Conservation (phyloP, 495 filamentous ascomycete species). For the Peziza echinospora region DNA sequence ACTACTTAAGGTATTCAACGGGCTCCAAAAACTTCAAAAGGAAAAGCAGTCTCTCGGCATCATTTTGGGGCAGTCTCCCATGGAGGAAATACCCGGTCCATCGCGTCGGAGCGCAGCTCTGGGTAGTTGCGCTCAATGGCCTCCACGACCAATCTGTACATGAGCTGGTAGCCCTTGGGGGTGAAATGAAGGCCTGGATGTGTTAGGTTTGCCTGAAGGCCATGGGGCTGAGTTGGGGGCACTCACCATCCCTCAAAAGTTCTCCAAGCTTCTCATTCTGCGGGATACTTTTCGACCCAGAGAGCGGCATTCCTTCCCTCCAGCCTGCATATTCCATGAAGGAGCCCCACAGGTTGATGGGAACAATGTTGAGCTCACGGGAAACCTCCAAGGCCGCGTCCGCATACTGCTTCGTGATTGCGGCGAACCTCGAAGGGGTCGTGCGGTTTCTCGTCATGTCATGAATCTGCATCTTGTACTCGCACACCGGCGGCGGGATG, state of each 20-base stretch:
- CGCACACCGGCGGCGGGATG: slow-evolving; percentile 60
- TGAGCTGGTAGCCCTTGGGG: slow-evolving; percentile 35
- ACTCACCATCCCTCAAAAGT: slow-evolving; percentile 40
- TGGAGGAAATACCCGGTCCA: slow-evolving; percentile 31
- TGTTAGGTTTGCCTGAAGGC: neutral
- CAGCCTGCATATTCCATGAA: slow-evolving; percentile 53
- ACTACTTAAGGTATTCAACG: no score
- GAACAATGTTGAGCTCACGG: slow-evolving; percentile 35
- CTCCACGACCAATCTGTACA: slow-evolving; percentile 34
- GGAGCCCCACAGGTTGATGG: slow-evolving; percentile 53
- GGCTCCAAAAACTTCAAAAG: no score
- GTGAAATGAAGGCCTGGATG: slow-evolving; percentile 40
- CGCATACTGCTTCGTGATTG: slow-evolving; percentile 45
- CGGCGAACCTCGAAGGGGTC: slow-evolving; percentile 36
- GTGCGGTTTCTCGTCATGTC: slow-evolving; percentile 30
- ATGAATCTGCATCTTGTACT: slow-evolving; percentile 37
- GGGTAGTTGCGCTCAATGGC: slow-evolving; percentile 34
- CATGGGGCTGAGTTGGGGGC: neutral
- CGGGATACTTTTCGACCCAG: slow-evolving; percentile 31
- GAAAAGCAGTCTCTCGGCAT: no score
- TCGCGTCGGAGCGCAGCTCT: slow-evolving; percentile 31
- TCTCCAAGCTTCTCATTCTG: slow-evolving; percentile 27
- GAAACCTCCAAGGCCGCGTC: slow-evolving; percentile 46
- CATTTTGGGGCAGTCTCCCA: slow-evolving; percentile 28
- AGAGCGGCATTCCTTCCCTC: slow-evolving; percentile 33